phyloP scores from a whole-genome alignment of 495 filamentous ascomycete genomes.

The Recurvomyces mirabilis region DNA sequence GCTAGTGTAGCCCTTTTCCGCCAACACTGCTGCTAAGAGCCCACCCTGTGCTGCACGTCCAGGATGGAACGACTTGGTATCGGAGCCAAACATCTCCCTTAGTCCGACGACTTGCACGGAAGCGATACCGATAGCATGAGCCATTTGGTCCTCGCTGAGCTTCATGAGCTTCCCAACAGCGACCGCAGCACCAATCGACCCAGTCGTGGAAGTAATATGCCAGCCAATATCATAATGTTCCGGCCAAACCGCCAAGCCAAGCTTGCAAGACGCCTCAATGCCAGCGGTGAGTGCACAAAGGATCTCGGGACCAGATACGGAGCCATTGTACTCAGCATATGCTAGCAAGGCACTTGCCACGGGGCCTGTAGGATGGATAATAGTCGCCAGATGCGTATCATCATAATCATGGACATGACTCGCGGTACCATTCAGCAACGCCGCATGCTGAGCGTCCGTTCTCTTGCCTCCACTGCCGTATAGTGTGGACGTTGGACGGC shows the following conservation, averaged over 20 bases:
- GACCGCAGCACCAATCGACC: slow-evolving; percentile 41
- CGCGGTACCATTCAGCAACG: slow-evolving; percentile 44
- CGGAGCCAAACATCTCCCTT: slow-evolving; percentile 43
- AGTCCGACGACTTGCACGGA: slow-evolving; percentile 42
- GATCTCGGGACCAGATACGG: slow-evolving; percentile 36
- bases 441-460: slow-evolving; percentile 41
- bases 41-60: slow-evolving; percentile 43
- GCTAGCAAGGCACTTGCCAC: slow-evolving; percentile 41
- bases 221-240: slow-evolving; percentile 46
- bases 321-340: slow-evolving; percentile 31
- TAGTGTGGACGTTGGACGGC: slow-evolving; percentile 35
- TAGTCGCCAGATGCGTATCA: slow-evolving; percentile 45
- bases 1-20: slow-evolving; percentile 38
- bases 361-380: slow-evolving; percentile 44
- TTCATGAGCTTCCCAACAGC: slow-evolving; percentile 38
- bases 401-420: slow-evolving; percentile 48
- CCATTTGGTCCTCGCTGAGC: slow-evolving; percentile 30
- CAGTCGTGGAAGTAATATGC: slow-evolving; percentile 45
- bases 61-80: slow-evolving; percentile 45
- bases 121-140: slow-evolving; percentile 43
- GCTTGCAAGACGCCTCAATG: slow-evolving; percentile 41
- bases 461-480: slow-evolving; percentile 29
- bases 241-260: slow-evolving; percentile 41
- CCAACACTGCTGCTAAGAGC: slow-evolving; percentile 40
- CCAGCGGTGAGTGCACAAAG: slow-evolving; percentile 42